Evolutionary conservation across 2,329 filamentous ascomycete genomes (phyloP), one percentile per base, ranked within the genome.

Genomic region (Mariannaea elegans): DNA sequence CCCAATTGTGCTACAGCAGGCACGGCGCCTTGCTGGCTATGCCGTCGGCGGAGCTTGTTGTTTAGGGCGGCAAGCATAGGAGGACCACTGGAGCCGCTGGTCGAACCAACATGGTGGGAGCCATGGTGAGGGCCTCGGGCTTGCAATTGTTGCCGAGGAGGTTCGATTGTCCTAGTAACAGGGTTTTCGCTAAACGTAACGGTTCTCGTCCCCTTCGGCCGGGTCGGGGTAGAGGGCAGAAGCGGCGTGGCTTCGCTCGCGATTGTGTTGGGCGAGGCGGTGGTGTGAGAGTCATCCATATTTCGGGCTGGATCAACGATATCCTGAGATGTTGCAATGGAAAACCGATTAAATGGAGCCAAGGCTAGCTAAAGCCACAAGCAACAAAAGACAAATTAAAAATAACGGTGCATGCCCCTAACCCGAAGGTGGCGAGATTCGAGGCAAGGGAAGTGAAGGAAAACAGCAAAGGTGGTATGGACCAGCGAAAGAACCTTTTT

Each of bases 41-140:
- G 95, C 65, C 94, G 87, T 71, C 94, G 84, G 54, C 92, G 89
- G 45, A 97, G 83, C 78, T 94, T 97, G 83, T 83, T 94, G 78
- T 97, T 97, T 67, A 97, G 80, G 3, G 90, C 87, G 5, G 93
- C 88, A 21, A 97, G 86, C 77, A 91, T 89, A 16, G 86, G 82
- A 21, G 83, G 82, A 51, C 69, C 77, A 53, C 75, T 71, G 65
- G 75, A 66, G 72, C 59, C 76, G 74, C 61, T 69, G 64, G 59
- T 59, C 61, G 65, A 69, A 64, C 42, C 68, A 61, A 54, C 38
- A 8, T 42, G 31, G 34, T 27, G 24, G 14, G 59, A 45, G 36
- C 47, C 61, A 62, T 71, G 65, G 53, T 64, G 80, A 55, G 76
- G 77, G 19, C 76, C 27, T 56, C 67, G 66, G 38, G 65, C 23